phyloP scores from a whole-genome alignment of 768 basidiomycete genomes.

The Dendrothele bispora region DNA sequence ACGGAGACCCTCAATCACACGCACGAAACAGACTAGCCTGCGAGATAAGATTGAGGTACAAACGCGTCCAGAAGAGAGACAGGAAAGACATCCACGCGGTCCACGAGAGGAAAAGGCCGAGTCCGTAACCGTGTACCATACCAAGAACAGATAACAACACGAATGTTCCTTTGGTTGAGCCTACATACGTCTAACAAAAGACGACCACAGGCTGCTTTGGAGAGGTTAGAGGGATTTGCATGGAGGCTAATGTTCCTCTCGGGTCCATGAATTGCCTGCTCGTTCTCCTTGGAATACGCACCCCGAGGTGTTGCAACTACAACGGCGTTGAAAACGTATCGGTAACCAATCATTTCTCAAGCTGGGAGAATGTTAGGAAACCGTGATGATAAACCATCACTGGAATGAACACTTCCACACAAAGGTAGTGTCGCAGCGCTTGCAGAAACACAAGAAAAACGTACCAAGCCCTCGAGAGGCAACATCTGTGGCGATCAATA shows the following conservation, averaged over 20 bases:
- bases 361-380: constrained; percentile 8
- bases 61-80: constrained; percentile 45
- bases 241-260: constrained; percentile 29
- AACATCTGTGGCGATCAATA: constrained; percentile 98
- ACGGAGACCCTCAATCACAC: constrained; percentile 36
- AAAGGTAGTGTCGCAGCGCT: constrained; percentile 39
- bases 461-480: constrained; percentile 99
- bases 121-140: constrained; percentile 53
- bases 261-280: constrained; percentile 22
- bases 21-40: constrained; percentile 15
- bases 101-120: constrained; percentile 24
- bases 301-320: constrained; percentile 21
- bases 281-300: constrained; percentile 37
- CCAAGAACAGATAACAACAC: constrained; percentile 46
- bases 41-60: constrained; percentile 30
- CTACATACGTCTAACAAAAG: constrained; percentile 32
- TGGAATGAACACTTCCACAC: constrained; percentile 19
- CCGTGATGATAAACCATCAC: neutral
- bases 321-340: constrained; percentile 14
- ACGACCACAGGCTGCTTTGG: constrained; percentile 33
- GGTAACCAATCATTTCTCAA: constrained; percentile 8
- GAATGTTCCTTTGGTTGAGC: constrained; percentile 41
- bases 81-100: constrained; percentile 34
- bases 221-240: constrained; percentile 42
- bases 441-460: constrained; percentile 47